These are phyloP conservation scores for Aspergillus hancockii DNA, from an alignment of 495 filamentous ascomycete species.

Conservation along the genomic window DNA sequence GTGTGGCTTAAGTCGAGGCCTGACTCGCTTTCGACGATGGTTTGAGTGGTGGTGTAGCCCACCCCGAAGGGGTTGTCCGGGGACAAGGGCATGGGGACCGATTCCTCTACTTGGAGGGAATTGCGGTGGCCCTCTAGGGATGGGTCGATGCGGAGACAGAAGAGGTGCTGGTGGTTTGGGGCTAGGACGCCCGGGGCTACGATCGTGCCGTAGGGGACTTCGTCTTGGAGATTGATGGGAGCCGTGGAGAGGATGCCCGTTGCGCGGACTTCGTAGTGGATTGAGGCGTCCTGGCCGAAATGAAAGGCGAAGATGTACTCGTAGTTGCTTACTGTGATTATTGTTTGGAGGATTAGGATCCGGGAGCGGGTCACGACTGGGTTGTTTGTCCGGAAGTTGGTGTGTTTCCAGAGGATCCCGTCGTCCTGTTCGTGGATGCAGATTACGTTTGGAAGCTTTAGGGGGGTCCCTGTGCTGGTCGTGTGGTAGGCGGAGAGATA, in stretches of 20 bases:
- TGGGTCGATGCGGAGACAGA: constrained; percentile 84
- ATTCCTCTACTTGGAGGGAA: constrained; percentile 67
- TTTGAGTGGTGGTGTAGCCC: constrained; percentile 65
- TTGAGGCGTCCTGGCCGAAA: constrained; percentile 78
- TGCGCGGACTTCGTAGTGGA: constrained; percentile 78
- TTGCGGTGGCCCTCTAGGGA: constrained; percentile 72
- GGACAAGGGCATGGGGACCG: constrained; percentile 69
- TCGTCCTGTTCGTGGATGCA: constrained; percentile 69
- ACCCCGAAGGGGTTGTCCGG: constrained; percentile 75
- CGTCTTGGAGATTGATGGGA: constrained; percentile 61
- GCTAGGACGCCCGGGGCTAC: constrained; percentile 84
- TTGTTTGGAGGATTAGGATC: constrained; percentile 66
- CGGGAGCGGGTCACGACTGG: constrained; percentile 58
- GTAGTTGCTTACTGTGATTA: constrained; percentile 81
- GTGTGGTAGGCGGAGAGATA: constrained; percentile 61
- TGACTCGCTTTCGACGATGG: constrained; percentile 57
- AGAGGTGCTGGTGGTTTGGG: constrained; percentile 84
- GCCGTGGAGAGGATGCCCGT: constrained; percentile 84
- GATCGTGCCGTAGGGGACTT: constrained; percentile 71
- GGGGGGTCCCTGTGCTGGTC: constrained; percentile 50
- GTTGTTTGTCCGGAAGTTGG: constrained; percentile 62
- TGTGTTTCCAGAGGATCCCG: constrained; percentile 70
- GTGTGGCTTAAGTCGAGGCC: constrained; percentile 63
- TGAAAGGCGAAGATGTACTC: constrained; percentile 85
- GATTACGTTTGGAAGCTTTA: constrained; percentile 56